phyloP scores from a whole-genome alignment of 352 stramenopile genomes.

The Globisporangium polare region DNA sequence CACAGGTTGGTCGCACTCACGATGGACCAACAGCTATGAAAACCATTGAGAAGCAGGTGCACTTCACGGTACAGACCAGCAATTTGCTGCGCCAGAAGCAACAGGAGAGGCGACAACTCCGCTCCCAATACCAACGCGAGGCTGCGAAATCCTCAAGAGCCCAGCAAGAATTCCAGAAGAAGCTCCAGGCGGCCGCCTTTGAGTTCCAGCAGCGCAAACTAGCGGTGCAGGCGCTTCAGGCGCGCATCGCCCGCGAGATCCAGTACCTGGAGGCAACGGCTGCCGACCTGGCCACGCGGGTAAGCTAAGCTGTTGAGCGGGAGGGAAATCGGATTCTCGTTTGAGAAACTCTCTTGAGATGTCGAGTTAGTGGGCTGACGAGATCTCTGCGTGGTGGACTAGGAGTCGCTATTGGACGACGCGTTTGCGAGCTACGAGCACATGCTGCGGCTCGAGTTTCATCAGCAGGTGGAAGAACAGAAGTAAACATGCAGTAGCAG shows the following conservation, averaged over 20 bases:
- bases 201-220: slow-evolving; percentile 57
- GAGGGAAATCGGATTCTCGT: no score
- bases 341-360: not conserved
- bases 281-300: slow-evolving; percentile 39
- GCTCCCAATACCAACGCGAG: slow-evolving; percentile 18
- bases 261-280: slow-evolving; percentile 46
- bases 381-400: not conserved
- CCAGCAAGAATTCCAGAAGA: slow-evolving; percentile 30
- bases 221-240: slow-evolving; percentile 47
- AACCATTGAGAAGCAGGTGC: slow-evolving; percentile 16
- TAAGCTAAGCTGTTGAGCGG: slow-evolving; percentile 10
- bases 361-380: slow-evolving; percentile 8
- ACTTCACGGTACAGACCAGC: slow-evolving; percentile 12
- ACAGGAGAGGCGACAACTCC: slow-evolving; percentile 17
- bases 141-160: not conserved
- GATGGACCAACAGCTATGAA: not conserved
- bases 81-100: slow-evolving; percentile 19
- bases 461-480: slow-evolving; percentile 8
- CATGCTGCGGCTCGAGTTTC: slow-evolving; percentile 34
- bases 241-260: slow-evolving; percentile 50
- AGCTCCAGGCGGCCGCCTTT: slow-evolving; percentile 30
- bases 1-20: not conserved
- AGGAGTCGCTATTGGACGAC: slow-evolving; percentile 62
- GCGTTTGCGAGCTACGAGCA: slow-evolving; percentile 50
- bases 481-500: not conserved